A percentile compares a stretch with the other conserved stretches of the same genome.
Evolutionary conservation across 345 rosid species (phyloP).

Genomic region (Rubroshorea leprosula): DNA sequence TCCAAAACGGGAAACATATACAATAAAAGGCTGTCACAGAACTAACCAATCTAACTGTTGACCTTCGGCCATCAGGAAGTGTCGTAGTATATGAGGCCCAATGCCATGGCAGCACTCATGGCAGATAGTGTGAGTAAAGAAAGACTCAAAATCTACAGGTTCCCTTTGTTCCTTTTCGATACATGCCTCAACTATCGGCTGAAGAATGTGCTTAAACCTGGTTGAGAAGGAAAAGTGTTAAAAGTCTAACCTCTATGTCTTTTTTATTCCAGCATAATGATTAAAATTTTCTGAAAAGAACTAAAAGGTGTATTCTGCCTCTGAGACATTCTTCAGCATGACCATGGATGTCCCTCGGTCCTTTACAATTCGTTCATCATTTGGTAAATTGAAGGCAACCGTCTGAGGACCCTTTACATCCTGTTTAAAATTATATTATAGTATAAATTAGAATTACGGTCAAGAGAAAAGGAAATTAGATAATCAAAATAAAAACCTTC

Average conservation of each 20-base stretch:
- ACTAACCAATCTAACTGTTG: slow-evolving; percentile 85
- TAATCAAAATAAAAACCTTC: background rate
- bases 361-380: slow-evolving; percentile 84
- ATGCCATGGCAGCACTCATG: slow-evolving; percentile 98
- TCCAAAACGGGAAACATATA: background rate
- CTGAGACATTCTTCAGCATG: slow-evolving; percentile 84
- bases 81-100: slow-evolving; percentile 87
- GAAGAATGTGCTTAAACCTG: slow-evolving; percentile 85
- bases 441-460: no score
- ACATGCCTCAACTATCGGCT: slow-evolving; percentile 70
- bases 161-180: slow-evolving; percentile 58
- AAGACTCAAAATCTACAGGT: slow-evolving; percentile 91
- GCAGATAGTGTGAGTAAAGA: slow-evolving; percentile 88
- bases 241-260: background rate
- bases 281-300: slow-evolving; percentile 12
- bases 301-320: slow-evolving; percentile 61
- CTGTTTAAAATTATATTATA: slow-evolving; percentile 35
- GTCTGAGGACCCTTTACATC: slow-evolving; percentile 97
- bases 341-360: slow-evolving; percentile 97
- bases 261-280: background rate
- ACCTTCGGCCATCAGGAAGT: slow-evolving; percentile 77
- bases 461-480: background rate
- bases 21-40: slow-evolving; percentile 1
- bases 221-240: slow-evolving; percentile 10
- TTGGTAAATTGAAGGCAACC: slow-evolving; percentile 92